Percentiles rank a stretch among this genome's conserved stretches.
Conservation (phyloP, 768 basidiomycete genomes). For the Termitomyces sp. region DNA sequence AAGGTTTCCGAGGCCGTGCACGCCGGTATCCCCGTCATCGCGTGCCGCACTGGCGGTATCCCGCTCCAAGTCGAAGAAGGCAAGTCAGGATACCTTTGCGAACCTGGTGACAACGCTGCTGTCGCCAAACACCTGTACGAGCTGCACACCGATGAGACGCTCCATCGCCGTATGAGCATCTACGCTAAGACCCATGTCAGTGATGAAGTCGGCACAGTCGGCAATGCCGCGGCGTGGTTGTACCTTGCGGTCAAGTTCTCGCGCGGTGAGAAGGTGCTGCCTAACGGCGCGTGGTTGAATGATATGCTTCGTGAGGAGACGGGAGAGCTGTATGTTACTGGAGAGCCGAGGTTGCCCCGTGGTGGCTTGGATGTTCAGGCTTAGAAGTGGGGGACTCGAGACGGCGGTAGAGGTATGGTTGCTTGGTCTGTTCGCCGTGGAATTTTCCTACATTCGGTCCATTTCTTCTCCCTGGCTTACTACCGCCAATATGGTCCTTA, state of each 20-base stretch:
- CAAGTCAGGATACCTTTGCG: constrained; percentile 83
- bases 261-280: constrained; percentile 74
- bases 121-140: constrained; percentile 78
- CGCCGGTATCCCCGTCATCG: constrained; percentile 83
- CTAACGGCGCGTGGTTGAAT: constrained; percentile 83
- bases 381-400: constrained; percentile 11
- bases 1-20: constrained; percentile 96
- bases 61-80: constrained; percentile 89
- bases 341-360: constrained; percentile 74
- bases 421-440: neutral
- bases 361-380: constrained; percentile 54
- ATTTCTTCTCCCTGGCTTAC: neutral
- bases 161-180: constrained; percentile 60
- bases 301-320: constrained; percentile 77
- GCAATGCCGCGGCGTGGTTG: constrained; percentile 64
- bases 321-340: constrained; percentile 60
- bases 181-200: constrained; percentile 75
- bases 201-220: constrained; percentile 83
- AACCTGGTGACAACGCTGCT: constrained; percentile 67
- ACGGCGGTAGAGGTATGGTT: constrained; percentile 2
- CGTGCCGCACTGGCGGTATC: constrained; percentile 85
- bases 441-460: constrained; percentile 1
- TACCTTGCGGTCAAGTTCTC: constrained; percentile 77
- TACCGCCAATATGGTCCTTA: neutral
- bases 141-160: constrained; percentile 68